A percentile compares a stretch with the other conserved stretches of the same genome.
These are phyloP conservation scores for Trichoderma sp. DNA, from an alignment of 2,329 filamentous ascomycete genomes.

Conservation along the genomic window DNA sequence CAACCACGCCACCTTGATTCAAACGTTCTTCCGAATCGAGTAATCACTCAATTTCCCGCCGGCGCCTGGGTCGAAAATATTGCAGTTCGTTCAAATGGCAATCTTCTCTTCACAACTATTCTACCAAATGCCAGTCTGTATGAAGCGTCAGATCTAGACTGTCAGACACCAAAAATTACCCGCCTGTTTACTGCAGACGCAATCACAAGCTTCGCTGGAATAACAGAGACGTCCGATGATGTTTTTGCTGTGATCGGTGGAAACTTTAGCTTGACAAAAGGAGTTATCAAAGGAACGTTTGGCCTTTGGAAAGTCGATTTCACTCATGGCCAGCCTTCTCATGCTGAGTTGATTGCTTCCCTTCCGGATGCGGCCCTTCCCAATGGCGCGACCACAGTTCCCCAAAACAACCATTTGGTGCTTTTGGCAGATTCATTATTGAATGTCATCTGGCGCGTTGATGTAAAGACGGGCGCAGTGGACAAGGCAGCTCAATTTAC, in stretches of 20 bases:
- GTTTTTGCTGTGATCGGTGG: background rate
- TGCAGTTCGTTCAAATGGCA: constrained; percentile 30
- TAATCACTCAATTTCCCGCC: constrained; percentile 19
- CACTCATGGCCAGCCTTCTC: background rate
- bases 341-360: background rate
- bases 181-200: constrained; percentile 19
- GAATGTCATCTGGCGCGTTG: background rate
- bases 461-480: background rate
- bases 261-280: background rate
- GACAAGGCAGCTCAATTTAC: background rate
- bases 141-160: constrained; percentile 8
- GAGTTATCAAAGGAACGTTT: background rate
- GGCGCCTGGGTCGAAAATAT: constrained; percentile 30
- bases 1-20: background rate
- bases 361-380: background rate
- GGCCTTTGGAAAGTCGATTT: background rate
- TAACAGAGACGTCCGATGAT: background rate
- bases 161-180: background rate
- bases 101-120: constrained; percentile 28
- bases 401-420: background rate
- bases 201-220: background rate
- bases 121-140: constrained; percentile 25
- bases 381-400: background rate
- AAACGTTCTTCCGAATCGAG: background rate
- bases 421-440: background rate